These are phyloP conservation scores for Fomitiporia mediterranea DNA, from an alignment of 1,284 basidiomycete species.

Conservation along the genomic window DNA sequence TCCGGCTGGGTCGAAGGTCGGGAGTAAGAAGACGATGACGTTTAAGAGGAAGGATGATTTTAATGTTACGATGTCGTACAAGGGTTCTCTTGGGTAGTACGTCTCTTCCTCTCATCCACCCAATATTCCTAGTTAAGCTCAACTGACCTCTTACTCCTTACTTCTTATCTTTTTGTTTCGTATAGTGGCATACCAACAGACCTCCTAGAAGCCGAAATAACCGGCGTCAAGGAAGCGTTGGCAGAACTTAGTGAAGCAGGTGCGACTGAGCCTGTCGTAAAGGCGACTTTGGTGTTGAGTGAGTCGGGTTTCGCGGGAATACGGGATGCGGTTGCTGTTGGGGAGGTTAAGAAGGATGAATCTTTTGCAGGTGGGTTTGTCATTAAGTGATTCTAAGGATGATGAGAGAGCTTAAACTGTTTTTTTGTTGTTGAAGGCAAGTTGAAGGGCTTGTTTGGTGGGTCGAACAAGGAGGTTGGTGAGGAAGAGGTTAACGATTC, in stretches of 20 bases:
- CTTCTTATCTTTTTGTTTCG: background rate
- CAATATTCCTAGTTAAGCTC: slow-evolving; percentile 6
- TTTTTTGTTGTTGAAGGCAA: slow-evolving; percentile 57
- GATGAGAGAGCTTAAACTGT: too few species aligned
- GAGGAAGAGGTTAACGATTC: too few species aligned
- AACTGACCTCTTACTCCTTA: background rate
- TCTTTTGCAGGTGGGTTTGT: slow-evolving; percentile 71
- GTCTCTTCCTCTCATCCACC: slow-evolving; percentile 26
- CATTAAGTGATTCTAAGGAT: too few species aligned
- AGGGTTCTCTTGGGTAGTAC: slow-evolving; percentile 52
- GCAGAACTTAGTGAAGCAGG: slow-evolving; percentile 71
- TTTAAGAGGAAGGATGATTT: slow-evolving; percentile 82
- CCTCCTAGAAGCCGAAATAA: slow-evolving; percentile 63
- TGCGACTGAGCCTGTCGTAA: slow-evolving; percentile 69
- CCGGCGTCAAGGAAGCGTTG: slow-evolving; percentile 66
- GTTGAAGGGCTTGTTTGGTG: slow-evolving; percentile 82
- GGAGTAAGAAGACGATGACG: slow-evolving; percentile 78
- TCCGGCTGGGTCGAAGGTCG: slow-evolving; percentile 66
- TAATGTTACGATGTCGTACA: slow-evolving; percentile 67
- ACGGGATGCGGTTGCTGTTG: slow-evolving; percentile 67
- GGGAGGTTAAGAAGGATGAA: slow-evolving; percentile 69
- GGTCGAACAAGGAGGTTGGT: slow-evolving; percentile 29
- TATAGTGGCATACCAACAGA: slow-evolving; percentile 60
- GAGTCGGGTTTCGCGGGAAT: slow-evolving; percentile 82
- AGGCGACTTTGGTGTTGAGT: slow-evolving; percentile 75